A percentile compares a stretch with the other conserved stretches of the same genome.
phyloP scores from a whole-genome alignment of 805 yeast species.

The Osmozyma mogii region DNA sequence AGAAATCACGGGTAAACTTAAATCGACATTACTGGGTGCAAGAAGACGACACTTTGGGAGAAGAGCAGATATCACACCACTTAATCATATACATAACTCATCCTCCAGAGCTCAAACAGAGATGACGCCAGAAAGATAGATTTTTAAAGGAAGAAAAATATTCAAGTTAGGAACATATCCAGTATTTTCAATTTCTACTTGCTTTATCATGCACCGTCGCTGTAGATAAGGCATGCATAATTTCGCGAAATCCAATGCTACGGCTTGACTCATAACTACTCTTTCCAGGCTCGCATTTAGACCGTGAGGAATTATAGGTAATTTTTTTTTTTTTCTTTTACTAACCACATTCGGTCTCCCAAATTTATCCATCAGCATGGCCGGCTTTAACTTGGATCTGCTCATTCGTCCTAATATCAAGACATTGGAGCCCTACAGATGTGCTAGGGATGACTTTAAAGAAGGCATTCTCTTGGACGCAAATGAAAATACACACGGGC shows the following conservation, averaged over 20 bases:
- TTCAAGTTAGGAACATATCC: no score
- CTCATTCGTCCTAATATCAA: slow-evolving; percentile 82
- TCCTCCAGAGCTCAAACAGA: no score
- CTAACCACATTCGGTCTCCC: background rate
- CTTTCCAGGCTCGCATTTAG: background rate
- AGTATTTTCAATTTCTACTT: background rate
- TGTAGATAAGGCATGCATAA: background rate
- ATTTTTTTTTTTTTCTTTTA: background rate
- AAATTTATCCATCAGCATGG: slow-evolving; percentile 9
- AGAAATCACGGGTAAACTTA: no score
- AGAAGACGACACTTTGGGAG: no score
- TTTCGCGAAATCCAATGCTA: background rate
- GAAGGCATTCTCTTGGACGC: slow-evolving; percentile 90
- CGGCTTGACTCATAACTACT: background rate
- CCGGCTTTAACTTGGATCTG: slow-evolving; percentile 43
- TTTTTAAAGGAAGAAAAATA: no score
- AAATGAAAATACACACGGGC: slow-evolving; percentile 92
- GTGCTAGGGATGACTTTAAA: slow-evolving; percentile 93
- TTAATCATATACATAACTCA: no score
- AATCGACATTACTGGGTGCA: no score
- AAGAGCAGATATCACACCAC: no score
- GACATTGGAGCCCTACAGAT: slow-evolving; percentile 80
- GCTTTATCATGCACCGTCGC: background rate
- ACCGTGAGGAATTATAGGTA: background rate
- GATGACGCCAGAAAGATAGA: no score